Evolutionary conservation across 2,329 filamentous ascomycete species (phyloP).

Genomic region (Cordyceps militaris): DNA sequence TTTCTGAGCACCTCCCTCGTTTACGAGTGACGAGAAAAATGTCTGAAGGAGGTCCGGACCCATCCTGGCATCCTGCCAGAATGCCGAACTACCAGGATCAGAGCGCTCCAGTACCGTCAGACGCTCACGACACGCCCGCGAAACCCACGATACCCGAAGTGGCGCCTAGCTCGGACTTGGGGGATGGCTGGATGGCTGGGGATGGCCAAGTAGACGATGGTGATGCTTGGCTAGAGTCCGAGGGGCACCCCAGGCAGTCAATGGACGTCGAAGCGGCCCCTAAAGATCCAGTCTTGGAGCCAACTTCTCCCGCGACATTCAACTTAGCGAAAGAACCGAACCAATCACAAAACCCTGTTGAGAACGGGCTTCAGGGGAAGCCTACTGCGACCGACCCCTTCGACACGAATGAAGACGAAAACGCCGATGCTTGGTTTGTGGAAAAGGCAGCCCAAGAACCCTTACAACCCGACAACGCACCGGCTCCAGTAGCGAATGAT

Average conservation of each 20-base stretch:
- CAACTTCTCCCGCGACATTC: neutral
- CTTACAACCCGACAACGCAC: neutral
- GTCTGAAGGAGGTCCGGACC: constrained; percentile 29
- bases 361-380: neutral
- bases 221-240: constrained; percentile 18
- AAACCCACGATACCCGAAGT: constrained; percentile 1
- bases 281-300: neutral
- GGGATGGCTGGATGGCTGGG: constrained; percentile 15
- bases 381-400: neutral
- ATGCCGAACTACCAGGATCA: constrained; percentile 27
- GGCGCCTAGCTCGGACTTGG: constrained; percentile 2
- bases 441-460: neutral
- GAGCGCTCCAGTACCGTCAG: neutral
- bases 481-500: neutral
- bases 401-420: neutral
- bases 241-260: neutral
- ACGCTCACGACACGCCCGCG: neutral
- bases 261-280: neutral
- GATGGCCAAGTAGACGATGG: constrained; percentile 19
- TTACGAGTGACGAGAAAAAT: constrained; percentile 23
- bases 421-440: neutral
- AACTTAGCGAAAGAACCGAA: neutral
- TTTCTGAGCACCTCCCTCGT: constrained; percentile 9
- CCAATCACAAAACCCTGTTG: neutral
- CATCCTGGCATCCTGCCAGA: constrained; percentile 35